phyloP scores from a whole-genome alignment of 345 rosid species.

The Corymbia maculata region DNA sequence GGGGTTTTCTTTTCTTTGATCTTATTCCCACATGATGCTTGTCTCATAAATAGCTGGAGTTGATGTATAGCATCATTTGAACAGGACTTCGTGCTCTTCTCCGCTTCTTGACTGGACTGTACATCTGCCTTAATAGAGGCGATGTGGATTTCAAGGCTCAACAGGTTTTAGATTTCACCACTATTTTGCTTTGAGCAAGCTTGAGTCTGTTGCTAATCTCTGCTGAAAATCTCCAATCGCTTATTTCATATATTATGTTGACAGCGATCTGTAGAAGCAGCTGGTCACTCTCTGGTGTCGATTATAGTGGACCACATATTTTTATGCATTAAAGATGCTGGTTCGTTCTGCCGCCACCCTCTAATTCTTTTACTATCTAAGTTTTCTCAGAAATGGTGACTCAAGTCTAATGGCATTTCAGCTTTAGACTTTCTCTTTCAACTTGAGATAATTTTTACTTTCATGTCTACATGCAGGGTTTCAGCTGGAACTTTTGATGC shows the following conservation, averaged over 20 bases:
- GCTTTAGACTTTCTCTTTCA: background rate
- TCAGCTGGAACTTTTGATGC: slow-evolving; percentile 93
- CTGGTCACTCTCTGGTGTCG: slow-evolving; percentile 82
- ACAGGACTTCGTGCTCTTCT: slow-evolving; percentile 96
- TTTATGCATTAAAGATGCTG: slow-evolving; percentile 91
- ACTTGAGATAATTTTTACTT: background rate
- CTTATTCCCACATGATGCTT: background rate
- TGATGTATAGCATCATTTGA: slow-evolving; percentile 1
- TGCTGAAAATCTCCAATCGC: background rate
- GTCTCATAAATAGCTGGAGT: background rate
- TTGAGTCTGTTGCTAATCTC: background rate
- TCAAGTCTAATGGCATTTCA: background rate
- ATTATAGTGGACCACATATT: slow-evolving; percentile 94
- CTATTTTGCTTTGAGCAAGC: background rate
- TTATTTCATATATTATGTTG: background rate
- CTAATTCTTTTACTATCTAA: background rate
- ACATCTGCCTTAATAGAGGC: slow-evolving; percentile 89
- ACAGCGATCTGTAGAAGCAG: slow-evolving; percentile 82
- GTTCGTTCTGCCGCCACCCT: slow-evolving; percentile 26
- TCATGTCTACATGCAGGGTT: slow-evolving; percentile 57
- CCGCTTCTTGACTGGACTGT: slow-evolving; percentile 88
- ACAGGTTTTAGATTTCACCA: slow-evolving; percentile 42
- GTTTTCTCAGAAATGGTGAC: background rate
- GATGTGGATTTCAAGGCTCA: slow-evolving; percentile 83
- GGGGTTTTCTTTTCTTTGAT: background rate